A percentile compares a stretch with the other conserved stretches of the same genome.
These are phyloP conservation scores for Halophytophthora batemanensis DNA, from an alignment of 352 stramenopile genomes.

Conservation along the genomic window DNA sequence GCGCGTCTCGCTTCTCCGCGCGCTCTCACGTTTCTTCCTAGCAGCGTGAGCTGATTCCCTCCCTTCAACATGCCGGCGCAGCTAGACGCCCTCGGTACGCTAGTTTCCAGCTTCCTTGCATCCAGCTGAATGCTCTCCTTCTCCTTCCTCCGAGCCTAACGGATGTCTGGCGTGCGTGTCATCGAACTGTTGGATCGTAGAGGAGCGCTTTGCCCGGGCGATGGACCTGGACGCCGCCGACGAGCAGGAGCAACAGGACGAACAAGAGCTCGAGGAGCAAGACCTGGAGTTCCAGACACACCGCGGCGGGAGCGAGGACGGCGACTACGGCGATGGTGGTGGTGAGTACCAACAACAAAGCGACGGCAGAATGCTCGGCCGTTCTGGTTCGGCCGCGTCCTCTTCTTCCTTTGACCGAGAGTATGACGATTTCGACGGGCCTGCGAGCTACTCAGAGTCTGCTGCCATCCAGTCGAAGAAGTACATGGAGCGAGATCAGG, in stretches of 20 bases:
- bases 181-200: constrained; percentile 15
- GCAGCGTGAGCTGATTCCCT: no score
- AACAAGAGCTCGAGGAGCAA: constrained; percentile 26
- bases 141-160: neutral
- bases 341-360: constrained; percentile 2
- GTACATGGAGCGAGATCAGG: constrained; percentile 66
- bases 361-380: constrained; percentile 9
- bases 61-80: constrained; percentile 30
- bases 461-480: constrained; percentile 82
- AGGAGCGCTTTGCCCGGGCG: constrained; percentile 36
- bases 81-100: constrained; percentile 38
- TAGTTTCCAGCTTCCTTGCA: no score
- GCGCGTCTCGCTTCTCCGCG: no score
- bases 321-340: constrained; percentile 5
- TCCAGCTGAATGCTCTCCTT: no score
- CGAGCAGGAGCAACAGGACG: constrained; percentile 25
- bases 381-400: constrained; percentile 21
- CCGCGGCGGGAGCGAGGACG: constrained; percentile 6
- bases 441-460: constrained; percentile 46
- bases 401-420: constrained; percentile 24
- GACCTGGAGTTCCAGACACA: constrained; percentile 12
- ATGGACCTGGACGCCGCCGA: constrained; percentile 28
- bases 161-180: neutral
- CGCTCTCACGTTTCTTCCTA: no score
- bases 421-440: constrained; percentile 24